Base-by-base conservation (phyloP, 306 rosid species). In the Alnus rubra region DNA sequence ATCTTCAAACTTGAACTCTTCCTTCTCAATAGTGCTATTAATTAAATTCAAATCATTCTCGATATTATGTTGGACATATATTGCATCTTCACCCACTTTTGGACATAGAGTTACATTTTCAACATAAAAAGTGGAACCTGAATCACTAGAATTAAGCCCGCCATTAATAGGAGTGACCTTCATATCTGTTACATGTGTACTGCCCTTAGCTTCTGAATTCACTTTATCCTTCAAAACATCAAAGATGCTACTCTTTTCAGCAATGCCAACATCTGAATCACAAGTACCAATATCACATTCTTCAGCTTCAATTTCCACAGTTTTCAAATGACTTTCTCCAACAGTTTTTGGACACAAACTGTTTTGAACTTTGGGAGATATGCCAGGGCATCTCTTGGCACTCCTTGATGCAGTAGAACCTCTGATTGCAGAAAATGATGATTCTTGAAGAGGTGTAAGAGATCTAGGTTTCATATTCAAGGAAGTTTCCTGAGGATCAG, bases 371-470 rank as follows among this genome's bases (percentile, higher is more conserved):
- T 74, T 76, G 74, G 81, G 74, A 51, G 84, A 74, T 62, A 51
- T 45, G 31, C 73, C 78, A 19, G 78, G 76, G 65, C 63, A 69
- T 74, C 68, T 84, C 50, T 81, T 60, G 62, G 74, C 59, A 78
- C 78, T 87, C 49, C 84, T 82, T 69, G 79, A 82, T 52, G 59
- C 73, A 74, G 76, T 71, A 72, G 75, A 45, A 48, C 78, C 69
- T 81, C 73, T 79, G 47, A 47, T 75, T 47, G 81, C 83, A 82
- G 86, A 73, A 79, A 80, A 82, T 73, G 80, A 78, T 78, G 88
- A 73, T 82, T 70, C 86, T 60, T 64, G 84, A 74, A 62, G 69
- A 68, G 87, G 82, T 56, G 69, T 42, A 77, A 82, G 77, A 78
- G 71, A 74, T 71, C 53, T 83, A n/a, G 79, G 58, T 69, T 73